Conservation (phyloP, 2,329 filamentous ascomycete species). For the Pyrenochaeta sp. region DNA sequence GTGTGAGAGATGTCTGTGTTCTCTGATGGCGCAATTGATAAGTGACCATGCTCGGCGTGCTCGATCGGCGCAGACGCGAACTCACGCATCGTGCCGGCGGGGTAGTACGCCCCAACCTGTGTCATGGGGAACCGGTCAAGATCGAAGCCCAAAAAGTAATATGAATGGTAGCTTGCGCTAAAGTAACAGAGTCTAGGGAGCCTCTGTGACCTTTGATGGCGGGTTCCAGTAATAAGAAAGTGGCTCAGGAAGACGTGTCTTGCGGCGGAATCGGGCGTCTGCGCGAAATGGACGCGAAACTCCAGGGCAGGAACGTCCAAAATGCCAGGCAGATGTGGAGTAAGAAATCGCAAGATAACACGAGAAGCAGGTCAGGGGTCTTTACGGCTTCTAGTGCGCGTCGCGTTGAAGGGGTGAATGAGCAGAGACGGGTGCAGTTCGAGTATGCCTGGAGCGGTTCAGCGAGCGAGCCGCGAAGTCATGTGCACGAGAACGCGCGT, state of each 20-base stretch:
- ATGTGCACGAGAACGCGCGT: slow-evolving; percentile 26
- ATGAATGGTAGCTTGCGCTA: background rate
- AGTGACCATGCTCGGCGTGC: slow-evolving; percentile 20
- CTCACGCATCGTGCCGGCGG: slow-evolving; percentile 32
- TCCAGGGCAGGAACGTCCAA: slow-evolving; percentile 7
- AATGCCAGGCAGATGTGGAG: slow-evolving; percentile 5
- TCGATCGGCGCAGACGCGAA: slow-evolving; percentile 21
- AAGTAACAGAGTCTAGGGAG: background rate
- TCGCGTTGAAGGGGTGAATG: slow-evolving; percentile 21
- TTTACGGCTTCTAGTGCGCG: slow-evolving; percentile 20
- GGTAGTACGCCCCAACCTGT: slow-evolving; percentile 20
- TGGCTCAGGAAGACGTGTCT: slow-evolving; percentile 15
- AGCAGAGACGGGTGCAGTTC: slow-evolving; percentile 14
- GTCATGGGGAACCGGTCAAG: slow-evolving; percentile 8
- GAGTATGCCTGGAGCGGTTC: slow-evolving; percentile 18
- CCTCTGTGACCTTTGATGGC: slow-evolving; percentile 5
- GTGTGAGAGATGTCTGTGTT: slow-evolving; percentile 20
- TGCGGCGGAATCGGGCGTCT: background rate
- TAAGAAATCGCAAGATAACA: slow-evolving; percentile 9
- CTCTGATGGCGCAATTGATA: slow-evolving; percentile 29
- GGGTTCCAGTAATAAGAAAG: slow-evolving; percentile 2
- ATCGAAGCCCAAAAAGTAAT: slow-evolving; percentile 2
- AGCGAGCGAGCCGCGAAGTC: slow-evolving; percentile 26
- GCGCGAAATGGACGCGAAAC: slow-evolving; percentile 30
- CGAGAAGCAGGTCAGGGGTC: slow-evolving; percentile 12